These are phyloP conservation scores for Calonectria henricotiae DNA, from an alignment of 2,329 filamentous ascomycete species.

Conservation along the genomic window DNA sequence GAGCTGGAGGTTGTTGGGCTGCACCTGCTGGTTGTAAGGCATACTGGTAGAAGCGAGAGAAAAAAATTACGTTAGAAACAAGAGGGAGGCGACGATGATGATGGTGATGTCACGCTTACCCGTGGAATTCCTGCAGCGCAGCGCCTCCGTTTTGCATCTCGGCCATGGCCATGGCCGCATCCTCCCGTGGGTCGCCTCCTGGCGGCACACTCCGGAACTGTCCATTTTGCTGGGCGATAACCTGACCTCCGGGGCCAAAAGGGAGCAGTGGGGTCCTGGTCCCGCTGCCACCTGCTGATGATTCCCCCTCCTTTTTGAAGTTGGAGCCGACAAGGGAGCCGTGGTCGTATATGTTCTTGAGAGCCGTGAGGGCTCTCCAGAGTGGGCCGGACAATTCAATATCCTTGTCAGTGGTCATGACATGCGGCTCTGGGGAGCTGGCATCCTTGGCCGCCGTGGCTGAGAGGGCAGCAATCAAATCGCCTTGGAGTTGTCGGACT, in stretches of 20 bases:
- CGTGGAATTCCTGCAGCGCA: slow-evolving; percentile 64
- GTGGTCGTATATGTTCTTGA: slow-evolving; percentile 79
- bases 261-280: slow-evolving; percentile 61
- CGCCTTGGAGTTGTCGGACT: slow-evolving; percentile 75
- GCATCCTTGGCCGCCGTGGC: slow-evolving; percentile 77
- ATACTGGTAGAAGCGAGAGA: slow-evolving; percentile 48
- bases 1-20: slow-evolving; percentile 56
- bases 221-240: slow-evolving; percentile 46
- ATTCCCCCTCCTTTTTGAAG: slow-evolving; percentile 68
- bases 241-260: slow-evolving; percentile 49
- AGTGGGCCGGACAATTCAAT: slow-evolving; percentile 76
- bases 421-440: slow-evolving; percentile 69
- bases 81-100: neutral
- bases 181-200: slow-evolving; percentile 70
- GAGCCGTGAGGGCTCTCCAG: slow-evolving; percentile 73
- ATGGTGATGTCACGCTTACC: slow-evolving; percentile 51
- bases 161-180: slow-evolving; percentile 77
- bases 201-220: slow-evolving; percentile 52
- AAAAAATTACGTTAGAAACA: slow-evolving; percentile 40
- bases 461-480: slow-evolving; percentile 76
- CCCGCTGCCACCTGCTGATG: slow-evolving; percentile 65
- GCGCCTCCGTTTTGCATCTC: slow-evolving; percentile 74
- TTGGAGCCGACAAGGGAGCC: slow-evolving; percentile 70
- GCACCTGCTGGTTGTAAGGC: slow-evolving; percentile 60
- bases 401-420: slow-evolving; percentile 72